phyloP scores from a whole-genome alignment of 2,329 filamentous ascomycete species.

The Colletotrichum limetticola region DNA sequence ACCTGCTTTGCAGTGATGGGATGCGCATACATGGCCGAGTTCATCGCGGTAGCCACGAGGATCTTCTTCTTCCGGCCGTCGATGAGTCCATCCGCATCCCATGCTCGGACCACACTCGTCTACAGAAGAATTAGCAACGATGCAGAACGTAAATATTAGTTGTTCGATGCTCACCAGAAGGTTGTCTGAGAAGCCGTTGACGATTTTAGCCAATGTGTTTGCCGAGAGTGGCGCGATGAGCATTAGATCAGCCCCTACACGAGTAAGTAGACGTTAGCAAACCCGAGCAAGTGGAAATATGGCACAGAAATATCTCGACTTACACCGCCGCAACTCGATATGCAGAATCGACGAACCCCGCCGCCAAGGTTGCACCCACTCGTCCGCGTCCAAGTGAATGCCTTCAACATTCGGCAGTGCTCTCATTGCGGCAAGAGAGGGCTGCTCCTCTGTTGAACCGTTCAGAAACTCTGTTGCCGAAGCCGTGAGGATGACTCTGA shows the following conservation, averaged over 20 bases:
- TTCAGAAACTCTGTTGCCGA: slow-evolving; percentile 80
- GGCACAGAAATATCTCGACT: neutral
- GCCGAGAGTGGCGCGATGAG: slow-evolving; percentile 85
- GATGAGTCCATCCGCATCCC: slow-evolving; percentile 79
- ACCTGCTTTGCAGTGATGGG: slow-evolving; percentile 83
- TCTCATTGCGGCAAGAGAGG: slow-evolving; percentile 68
- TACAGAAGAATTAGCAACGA: neutral
- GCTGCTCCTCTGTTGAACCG: slow-evolving; percentile 82
- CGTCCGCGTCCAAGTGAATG: slow-evolving; percentile 85
- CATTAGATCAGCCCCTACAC: slow-evolving; percentile 78
- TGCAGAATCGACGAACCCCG: slow-evolving; percentile 86
- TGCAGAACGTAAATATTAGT: neutral
- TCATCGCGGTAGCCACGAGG: slow-evolving; percentile 85
- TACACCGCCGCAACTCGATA: slow-evolving; percentile 80
- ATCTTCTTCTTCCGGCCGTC: slow-evolving; percentile 73
- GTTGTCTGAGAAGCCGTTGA: slow-evolving; percentile 80
- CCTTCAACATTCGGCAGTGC: slow-evolving; percentile 78
- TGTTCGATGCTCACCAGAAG: slow-evolving; percentile 61
- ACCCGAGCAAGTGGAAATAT: no score
- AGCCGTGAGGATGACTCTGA: slow-evolving; percentile 85
- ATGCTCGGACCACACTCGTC: slow-evolving; percentile 79
- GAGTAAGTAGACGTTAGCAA: neutral
- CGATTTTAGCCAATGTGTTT: slow-evolving; percentile 87
- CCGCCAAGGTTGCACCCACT: slow-evolving; percentile 84
- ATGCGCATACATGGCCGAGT: slow-evolving; percentile 90